phyloP scores from a whole-genome alignment of 148 eudicot genomes.

The Cornus suecica region DNA sequence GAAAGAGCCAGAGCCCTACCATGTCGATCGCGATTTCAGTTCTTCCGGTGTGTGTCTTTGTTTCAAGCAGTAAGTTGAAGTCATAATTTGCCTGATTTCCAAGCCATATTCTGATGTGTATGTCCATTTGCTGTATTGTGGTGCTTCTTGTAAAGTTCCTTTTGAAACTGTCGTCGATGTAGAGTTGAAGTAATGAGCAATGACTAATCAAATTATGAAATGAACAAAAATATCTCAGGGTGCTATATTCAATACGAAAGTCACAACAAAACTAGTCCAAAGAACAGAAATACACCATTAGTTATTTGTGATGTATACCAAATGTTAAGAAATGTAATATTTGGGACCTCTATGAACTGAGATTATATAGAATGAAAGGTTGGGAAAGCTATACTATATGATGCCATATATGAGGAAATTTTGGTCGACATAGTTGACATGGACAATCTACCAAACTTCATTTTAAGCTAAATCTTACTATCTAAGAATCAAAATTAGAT shows the following conservation, averaged over 20 bases:
- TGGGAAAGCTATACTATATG: too few species aligned
- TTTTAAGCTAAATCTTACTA: too few species aligned
- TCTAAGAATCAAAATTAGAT: too few species aligned
- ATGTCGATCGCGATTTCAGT: slow-evolving; percentile 88
- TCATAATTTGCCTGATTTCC: slow-evolving; percentile 93
- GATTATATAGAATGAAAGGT: too few species aligned
- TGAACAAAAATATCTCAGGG: background rate
- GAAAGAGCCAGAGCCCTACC: slow-evolving; percentile 38
- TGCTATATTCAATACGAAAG: background rate
- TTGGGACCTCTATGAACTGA: too few species aligned
- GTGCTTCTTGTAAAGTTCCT: slow-evolving; percentile 63
- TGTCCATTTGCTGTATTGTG: slow-evolving; percentile 76
- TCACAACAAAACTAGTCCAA: too few species aligned
- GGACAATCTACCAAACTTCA: too few species aligned
- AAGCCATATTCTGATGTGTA: slow-evolving; percentile 83
- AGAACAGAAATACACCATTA: too few species aligned
- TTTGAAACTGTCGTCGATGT: slow-evolving; percentile 60
- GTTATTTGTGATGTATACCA: too few species aligned
- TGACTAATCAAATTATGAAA: background rate
- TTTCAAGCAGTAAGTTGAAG: slow-evolving; percentile 74
- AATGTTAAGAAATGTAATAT: too few species aligned
- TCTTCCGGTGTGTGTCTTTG: slow-evolving; percentile 63
- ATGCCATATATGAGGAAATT: too few species aligned
- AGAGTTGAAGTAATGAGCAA: background rate
- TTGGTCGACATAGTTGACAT: too few species aligned